Conservation (phyloP, 441 rosid genomes). For the Daphne laureola region DNA sequence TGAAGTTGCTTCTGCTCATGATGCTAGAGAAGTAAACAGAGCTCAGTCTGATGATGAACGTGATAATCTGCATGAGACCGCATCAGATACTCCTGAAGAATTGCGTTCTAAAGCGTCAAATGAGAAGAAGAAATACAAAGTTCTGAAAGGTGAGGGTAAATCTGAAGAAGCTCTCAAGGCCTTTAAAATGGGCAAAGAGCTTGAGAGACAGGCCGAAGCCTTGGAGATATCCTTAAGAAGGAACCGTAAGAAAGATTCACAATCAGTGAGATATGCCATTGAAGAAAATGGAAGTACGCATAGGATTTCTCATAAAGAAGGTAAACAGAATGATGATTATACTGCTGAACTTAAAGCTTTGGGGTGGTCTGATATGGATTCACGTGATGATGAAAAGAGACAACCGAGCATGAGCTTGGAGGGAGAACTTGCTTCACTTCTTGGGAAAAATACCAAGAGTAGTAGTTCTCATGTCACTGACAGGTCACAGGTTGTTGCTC, state of each 20-base stretch:
- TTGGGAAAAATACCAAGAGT: conserved; percentile 44
- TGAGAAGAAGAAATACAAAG: conserved; percentile 61
- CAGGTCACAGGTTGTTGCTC: conserved; percentile 56
- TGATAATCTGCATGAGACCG: conserved; percentile 24
- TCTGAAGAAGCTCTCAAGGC: conserved; percentile 82
- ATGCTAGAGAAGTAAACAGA: conserved; percentile 23
- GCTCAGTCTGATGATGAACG: conserved; percentile 23
- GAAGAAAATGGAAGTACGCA: conserved; percentile 38
- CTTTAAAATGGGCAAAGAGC: conserved; percentile 88
- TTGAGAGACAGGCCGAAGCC: conserved; percentile 86
- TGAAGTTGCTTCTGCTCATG: conserved; percentile 20
- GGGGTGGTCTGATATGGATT: conserved; percentile 78
- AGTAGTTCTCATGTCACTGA: conserved; percentile 33
- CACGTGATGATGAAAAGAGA: conserved; percentile 40
- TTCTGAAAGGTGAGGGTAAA: conserved; percentile 74
- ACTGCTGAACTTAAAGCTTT: conserved; percentile 63
- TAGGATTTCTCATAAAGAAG: conserved; percentile 30
- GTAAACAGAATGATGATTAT: conserved; percentile 50
- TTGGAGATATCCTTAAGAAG: conserved; percentile 57
- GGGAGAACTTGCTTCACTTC: conserved; percentile 77
- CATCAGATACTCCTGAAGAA: conserved; percentile 49
- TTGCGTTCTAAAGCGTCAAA: conserved; percentile 71
- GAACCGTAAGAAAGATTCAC: conserved; percentile 39
- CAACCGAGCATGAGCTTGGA: conserved; percentile 50
- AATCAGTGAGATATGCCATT: conserved; percentile 30